These are phyloP conservation scores for Tagetes erecta DNA, from an alignment of 129 eudicot genomes.

Conservation along the genomic window DNA sequence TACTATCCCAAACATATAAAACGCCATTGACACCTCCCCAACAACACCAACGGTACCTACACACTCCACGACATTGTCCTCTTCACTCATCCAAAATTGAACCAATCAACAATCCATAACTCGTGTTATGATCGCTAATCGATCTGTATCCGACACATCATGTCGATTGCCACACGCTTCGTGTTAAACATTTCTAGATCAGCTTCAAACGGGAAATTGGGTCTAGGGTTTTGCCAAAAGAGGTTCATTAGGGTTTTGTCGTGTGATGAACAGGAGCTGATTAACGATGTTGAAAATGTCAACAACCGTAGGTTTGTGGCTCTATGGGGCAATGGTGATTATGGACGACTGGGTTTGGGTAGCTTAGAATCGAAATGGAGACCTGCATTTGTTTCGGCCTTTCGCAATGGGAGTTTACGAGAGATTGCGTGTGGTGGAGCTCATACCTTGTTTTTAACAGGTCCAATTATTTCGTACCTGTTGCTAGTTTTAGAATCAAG, in stretches of 20 bases:
- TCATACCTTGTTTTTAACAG: conserved; percentile 85
- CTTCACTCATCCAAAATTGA: conserved; percentile 1
- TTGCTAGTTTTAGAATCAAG: conserved; percentile 2
- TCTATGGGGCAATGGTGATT: conserved; percentile 96
- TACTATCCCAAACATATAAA: conserved; percentile 28
- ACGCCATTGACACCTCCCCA: neutral
- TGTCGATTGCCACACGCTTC: conserved; percentile 26
- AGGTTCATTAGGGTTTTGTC: conserved; percentile 41
- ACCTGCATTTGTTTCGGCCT: conserved; percentile 63
- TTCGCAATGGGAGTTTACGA: conserved; percentile 46
- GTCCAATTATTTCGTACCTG: conserved; percentile 31
- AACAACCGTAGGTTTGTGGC: conserved; percentile 56
- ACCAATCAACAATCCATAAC: neutral
- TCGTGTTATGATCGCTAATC: conserved; percentile 26
- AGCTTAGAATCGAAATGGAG: conserved; percentile 79
- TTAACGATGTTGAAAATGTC: neutral
- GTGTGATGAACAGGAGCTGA: conserved; percentile 33
- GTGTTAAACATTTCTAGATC: conserved; percentile 9
- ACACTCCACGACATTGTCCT: conserved; percentile 36
- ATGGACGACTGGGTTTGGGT: conserved; percentile 91
- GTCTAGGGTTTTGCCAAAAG: conserved; percentile 40
- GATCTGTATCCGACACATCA: neutral
- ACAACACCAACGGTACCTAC: conserved; percentile 31
- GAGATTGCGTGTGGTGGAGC: conserved; percentile 91
- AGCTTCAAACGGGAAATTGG: conserved; percentile 25